Evolutionary conservation across 2,329 filamentous ascomycete species (phyloP), one percentile per base, ranked within the genome.

Genomic region (Cadophora gregata): DNA sequence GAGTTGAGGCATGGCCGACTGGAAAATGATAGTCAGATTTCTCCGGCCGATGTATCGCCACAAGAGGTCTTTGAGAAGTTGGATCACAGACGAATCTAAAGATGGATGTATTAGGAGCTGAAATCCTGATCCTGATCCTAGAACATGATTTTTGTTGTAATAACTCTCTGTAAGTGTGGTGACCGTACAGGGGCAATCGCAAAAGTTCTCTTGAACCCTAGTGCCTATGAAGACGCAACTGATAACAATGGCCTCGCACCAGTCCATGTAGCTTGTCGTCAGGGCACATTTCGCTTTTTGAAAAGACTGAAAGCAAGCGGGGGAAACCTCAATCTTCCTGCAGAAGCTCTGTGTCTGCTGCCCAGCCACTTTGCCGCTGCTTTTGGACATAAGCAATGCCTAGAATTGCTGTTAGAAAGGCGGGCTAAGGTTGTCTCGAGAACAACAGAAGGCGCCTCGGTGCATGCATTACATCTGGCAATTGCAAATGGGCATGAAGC

Each of bases 261-360:
- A 29, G n/a, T 53, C 19, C 50, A 53, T 53, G 50, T 53, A n/a
- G 50, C 50, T 4, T 53, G 50, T 16, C 50, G 50, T 9, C 50
- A 53, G 27, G 50, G 50, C 19, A 31, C 27, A n/a, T 31, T n/a
- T n/a, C 50, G 50, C 25, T 31, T 29, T n/a, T 16, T 53, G 14
- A 53, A 31, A 16, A 53, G 14, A 53, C 14, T 53, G 14, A 31
- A 4, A 53, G 25, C 50, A 31, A n/a, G 50, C 27, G 50, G 50
- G 4, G 50, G 25, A n/a, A 53, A 53, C 27, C 27, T 53, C 1
- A 31, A 31, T 31, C 50, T 53, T 53, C 50, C 50, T n/a, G 27
- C 14, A 19, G 50, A 27, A 29, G 27, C 50, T 8, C 31, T 53
- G 14, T 25, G 50, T n/a, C 50, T 53, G 50, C 19, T 53, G 12